phyloP scores from a whole-genome alignment of 257 asterid genomes.

The Avicennia marina region DNA sequence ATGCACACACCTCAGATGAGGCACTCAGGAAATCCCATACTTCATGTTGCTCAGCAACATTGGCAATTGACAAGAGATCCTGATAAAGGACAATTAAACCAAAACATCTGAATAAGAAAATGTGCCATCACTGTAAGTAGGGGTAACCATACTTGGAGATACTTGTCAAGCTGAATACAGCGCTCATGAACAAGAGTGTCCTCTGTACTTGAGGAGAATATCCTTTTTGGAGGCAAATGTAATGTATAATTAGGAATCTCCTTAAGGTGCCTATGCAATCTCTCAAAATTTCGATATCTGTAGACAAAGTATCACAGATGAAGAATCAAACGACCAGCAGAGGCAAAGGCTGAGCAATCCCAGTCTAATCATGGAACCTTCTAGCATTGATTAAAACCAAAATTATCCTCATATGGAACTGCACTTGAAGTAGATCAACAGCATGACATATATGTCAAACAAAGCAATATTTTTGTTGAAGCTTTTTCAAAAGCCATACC shows the following conservation, averaged over 20 bases:
- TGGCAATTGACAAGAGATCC: slow-evolving; percentile 96
- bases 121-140: slow-evolving; percentile 12
- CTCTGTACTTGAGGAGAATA: slow-evolving; percentile 95
- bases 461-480: slow-evolving; percentile 4
- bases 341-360: neutral
- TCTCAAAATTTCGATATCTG: slow-evolving; percentile 96
- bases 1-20: slow-evolving; percentile 73
- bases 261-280: slow-evolving; percentile 90
- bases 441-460: neutral
- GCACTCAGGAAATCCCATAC: slow-evolving; percentile 97
- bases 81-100: slow-evolving; percentile 28
- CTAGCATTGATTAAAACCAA: slow-evolving; percentile 12
- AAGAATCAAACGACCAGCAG: slow-evolving; percentile 9
- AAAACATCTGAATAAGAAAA: slow-evolving; percentile 17
- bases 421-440: neutral
- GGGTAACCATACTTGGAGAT: slow-evolving; percentile 65
- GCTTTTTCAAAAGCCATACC: slow-evolving; percentile 37
- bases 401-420: neutral
- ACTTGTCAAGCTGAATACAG: slow-evolving; percentile 93
- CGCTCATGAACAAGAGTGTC: slow-evolving; percentile 97
- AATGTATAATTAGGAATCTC: slow-evolving; percentile 90
- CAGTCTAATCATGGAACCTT: slow-evolving; percentile 16
- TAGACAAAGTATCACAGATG: slow-evolving; percentile 10
- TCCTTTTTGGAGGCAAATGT: slow-evolving; percentile 97
- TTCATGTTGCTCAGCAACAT: slow-evolving; percentile 98